These are phyloP conservation scores for Papiliotrema laurentii DNA, from an alignment of 1,284 basidiomycete species.

Conservation along the genomic window DNA sequence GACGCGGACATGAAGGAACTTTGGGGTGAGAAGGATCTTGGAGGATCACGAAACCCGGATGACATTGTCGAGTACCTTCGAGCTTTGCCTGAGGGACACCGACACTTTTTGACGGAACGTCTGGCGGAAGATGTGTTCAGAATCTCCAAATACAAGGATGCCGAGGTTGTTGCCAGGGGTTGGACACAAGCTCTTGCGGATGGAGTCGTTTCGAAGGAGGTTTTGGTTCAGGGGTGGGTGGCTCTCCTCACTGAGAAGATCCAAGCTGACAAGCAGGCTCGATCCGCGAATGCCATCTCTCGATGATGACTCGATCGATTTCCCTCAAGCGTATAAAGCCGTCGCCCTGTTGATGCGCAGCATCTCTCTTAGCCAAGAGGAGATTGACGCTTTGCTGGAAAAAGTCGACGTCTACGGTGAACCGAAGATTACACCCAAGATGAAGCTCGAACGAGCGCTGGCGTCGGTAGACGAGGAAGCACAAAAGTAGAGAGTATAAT, in stretches of 20 bases:
- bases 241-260: not conserved
- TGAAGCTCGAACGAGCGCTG: conserved; percentile 40
- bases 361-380: conserved; percentile 53
- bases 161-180: conserved; percentile 61
- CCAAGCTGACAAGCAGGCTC: conserved; percentile 52
- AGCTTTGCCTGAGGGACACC: conserved; percentile 50
- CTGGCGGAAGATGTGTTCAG: conserved; percentile 82
- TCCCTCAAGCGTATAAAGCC: conserved; percentile 74
- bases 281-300: conserved; percentile 64
- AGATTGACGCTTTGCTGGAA: conserved; percentile 55
- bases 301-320: conserved; percentile 83
- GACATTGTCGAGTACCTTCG: conserved; percentile 62
- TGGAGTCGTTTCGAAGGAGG: conserved; percentile 53
- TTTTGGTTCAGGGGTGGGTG: conserved; percentile 57
- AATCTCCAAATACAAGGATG: conserved; percentile 81
- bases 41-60: conserved; percentile 43
- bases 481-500: not conserved
- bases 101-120: conserved; percentile 67
- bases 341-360: conserved; percentile 70
- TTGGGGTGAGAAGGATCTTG: conserved; percentile 47
- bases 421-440: conserved; percentile 37
- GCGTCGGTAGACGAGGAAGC: conserved; percentile 34
- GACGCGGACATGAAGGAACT: conserved; percentile 53
- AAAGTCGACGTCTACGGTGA: conserved; percentile 41
- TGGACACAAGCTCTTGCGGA: conserved; percentile 56